These are phyloP conservation scores for Sclerotinia sclerotiorum DNA, from an alignment of 2,329 filamentous ascomycete species.

Conservation along the genomic window DNA sequence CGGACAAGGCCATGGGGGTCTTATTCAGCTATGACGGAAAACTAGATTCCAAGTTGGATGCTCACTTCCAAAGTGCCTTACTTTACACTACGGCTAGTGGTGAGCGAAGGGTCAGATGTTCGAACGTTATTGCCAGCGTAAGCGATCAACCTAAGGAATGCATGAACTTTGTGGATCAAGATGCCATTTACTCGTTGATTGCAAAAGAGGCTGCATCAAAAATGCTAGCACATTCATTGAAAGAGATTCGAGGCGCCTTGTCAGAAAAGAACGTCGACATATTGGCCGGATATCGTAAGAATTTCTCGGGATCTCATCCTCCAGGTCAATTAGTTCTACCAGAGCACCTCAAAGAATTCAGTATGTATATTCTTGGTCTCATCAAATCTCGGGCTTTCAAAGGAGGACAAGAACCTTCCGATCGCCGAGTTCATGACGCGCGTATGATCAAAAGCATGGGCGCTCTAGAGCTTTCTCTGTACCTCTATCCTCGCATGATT, in stretches of 20 bases:
- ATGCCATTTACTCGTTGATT: conserved; percentile 83
- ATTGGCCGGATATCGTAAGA: conserved; percentile 86
- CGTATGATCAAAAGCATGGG: conserved; percentile 88
- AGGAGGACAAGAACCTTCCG: conserved; percentile 84
- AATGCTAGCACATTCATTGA: conserved; percentile 70
- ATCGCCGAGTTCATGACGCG: conserved; percentile 88
- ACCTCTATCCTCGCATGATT: conserved; percentile 93
- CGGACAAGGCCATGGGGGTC: conserved; percentile 89
- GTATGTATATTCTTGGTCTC: conserved; percentile 91
- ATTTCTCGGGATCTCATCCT: conserved; percentile 81
- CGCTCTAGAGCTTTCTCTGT: conserved; percentile 78
- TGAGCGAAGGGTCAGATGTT: conserved; percentile 86
- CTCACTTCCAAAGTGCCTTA: conserved; percentile 93
- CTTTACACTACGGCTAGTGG: conserved; percentile 91
- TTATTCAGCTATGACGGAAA: conserved; percentile 96
- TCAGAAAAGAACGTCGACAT: conserved; percentile 94
- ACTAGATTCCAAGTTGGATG: conserved; percentile 92
- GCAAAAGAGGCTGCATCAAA: conserved; percentile 94
- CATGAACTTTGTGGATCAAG: conserved; percentile 94
- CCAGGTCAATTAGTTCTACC: conserved; percentile 92
- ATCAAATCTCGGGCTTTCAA: conserved; percentile 93
- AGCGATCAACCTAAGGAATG: conserved; percentile 79
- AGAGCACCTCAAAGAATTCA: conserved; percentile 92
- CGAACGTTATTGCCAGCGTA: conserved; percentile 89
- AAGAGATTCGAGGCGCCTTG: conserved; percentile 79